Percentiles rank a stretch among this genome's conserved stretches.
Evolutionary conservation across 2,329 filamentous ascomycete genomes (phyloP).

Genomic region (Mariannaea elegans): DNA sequence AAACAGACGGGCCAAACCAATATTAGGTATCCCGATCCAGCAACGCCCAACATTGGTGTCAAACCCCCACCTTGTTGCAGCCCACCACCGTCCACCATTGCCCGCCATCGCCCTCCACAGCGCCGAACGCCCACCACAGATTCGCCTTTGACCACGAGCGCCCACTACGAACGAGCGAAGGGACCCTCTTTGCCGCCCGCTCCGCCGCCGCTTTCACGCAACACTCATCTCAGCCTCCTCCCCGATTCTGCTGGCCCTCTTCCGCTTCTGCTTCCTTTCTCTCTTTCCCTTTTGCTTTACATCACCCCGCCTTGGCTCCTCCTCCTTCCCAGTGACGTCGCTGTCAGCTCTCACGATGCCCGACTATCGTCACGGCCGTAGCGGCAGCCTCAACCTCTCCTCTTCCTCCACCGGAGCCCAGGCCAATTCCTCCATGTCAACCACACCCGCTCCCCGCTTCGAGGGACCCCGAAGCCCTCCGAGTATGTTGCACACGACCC

Average conservation of each 20-base stretch:
- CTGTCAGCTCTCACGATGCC: conserved; percentile 48
- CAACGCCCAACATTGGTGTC: conserved; percentile 13
- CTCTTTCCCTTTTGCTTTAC: conserved; percentile 19
- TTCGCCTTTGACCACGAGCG: conserved; percentile 34
- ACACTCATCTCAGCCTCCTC: conserved; percentile 30
- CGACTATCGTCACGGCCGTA: conserved; percentile 66
- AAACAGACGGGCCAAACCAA: conserved; percentile 5
- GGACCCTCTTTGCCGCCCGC: conserved; percentile 38
- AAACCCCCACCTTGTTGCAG: conserved; percentile 23
- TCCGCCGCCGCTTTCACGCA: conserved; percentile 40
- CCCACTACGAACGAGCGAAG: conserved; percentile 14
- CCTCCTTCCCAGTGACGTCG: conserved; percentile 29
- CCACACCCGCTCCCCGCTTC: conserved; percentile 52
- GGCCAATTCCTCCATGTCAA: conserved; percentile 40
- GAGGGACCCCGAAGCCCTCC: conserved; percentile 71
- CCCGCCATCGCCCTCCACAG: conserved; percentile 36
- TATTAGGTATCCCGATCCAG: conserved; percentile 16
- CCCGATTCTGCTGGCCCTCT: conserved; percentile 19
- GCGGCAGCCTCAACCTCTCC: conserved; percentile 64
- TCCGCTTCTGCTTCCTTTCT: conserved; percentile 22
- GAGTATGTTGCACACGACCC: conserved; percentile 53
- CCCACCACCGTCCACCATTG: conserved; percentile 30
- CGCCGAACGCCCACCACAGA: conserved; percentile 19
- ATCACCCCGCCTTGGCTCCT: conserved; percentile 30
- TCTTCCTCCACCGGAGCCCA: conserved; percentile 42